Percentiles rank a stretch among this genome's conserved stretches.
Conservation (phyloP, 1,284 basidiomycete species). For the Leccinum variabile region DNA sequence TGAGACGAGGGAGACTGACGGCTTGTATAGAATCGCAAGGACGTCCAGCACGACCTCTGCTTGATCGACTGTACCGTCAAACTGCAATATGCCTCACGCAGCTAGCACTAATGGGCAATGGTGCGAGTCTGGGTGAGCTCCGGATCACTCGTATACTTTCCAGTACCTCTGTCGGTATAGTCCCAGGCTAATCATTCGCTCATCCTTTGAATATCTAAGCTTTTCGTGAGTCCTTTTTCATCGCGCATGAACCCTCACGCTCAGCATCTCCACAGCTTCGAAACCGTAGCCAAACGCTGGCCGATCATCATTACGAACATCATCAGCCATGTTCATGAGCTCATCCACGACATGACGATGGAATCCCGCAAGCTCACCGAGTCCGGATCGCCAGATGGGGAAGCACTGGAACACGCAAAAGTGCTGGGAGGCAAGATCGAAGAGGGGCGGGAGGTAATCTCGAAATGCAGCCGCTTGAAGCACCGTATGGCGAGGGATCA, state of each 20-base stretch:
- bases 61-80: slow-evolving; percentile 77
- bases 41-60: slow-evolving; percentile 62
- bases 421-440: slow-evolving; percentile 44
- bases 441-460: slow-evolving; percentile 83
- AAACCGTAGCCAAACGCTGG: slow-evolving; percentile 73
- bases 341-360: slow-evolving; percentile 52
- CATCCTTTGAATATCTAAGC: slow-evolving; percentile 2
- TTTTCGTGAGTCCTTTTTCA: slow-evolving; percentile 50
- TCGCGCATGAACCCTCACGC: neutral
- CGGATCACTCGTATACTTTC: neutral
- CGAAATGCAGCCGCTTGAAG: slow-evolving; percentile 79
- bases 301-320: slow-evolving; percentile 84
- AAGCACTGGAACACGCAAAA: slow-evolving; percentile 17
- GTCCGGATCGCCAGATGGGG: slow-evolving; percentile 6
- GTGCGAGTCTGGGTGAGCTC: slow-evolving; percentile 52
- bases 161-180: no score
- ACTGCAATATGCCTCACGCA: slow-evolving; percentile 63
- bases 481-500: slow-evolving; percentile 88
- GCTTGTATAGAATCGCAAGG: slow-evolving; percentile 67
- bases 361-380: slow-evolving; percentile 13
- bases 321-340: slow-evolving; percentile 69
- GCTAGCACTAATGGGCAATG: slow-evolving; percentile 67
- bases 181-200: slow-evolving; percentile 4
- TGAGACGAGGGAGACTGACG: slow-evolving; percentile 8
- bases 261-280: slow-evolving; percentile 47